These are phyloP conservation scores for Colletotrichum paranaense DNA, from an alignment of 2,329 filamentous ascomycete species.

Conservation along the genomic window DNA sequence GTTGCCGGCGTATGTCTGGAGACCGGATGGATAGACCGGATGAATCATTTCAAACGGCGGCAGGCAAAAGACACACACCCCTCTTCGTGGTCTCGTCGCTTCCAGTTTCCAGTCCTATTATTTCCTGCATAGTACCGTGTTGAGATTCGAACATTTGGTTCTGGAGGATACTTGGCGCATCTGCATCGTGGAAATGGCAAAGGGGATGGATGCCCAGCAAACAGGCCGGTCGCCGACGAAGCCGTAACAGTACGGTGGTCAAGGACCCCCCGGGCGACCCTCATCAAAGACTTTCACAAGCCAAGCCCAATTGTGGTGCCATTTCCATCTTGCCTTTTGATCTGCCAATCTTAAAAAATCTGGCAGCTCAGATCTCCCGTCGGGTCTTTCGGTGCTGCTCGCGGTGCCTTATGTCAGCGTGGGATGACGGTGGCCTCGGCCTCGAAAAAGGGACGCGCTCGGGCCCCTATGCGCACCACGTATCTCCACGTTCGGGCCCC, in stretches of 20 bases:
- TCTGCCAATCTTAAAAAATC: slow-evolving; percentile 24
- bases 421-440: slow-evolving; percentile 15
- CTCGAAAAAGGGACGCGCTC: slow-evolving; percentile 16
- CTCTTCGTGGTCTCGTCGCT: slow-evolving; percentile 6
- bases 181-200: not conserved
- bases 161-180: not conserved
- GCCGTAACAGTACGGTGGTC: not conserved
- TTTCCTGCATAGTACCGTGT: not conserved
- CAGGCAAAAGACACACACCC: not conserved
- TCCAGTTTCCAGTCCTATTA: not conserved
- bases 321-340: slow-evolving; percentile 17
- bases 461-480: slow-evolving; percentile 13
- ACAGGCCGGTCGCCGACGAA: not conserved
- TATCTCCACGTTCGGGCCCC: not conserved
- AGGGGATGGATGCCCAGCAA: not conserved
- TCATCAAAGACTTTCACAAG: not conserved
- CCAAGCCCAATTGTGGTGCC: slow-evolving; percentile 18
- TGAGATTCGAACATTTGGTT: not conserved
- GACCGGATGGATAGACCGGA: slow-evolving; percentile 2
- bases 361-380: slow-evolving; percentile 8
- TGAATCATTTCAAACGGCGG: slow-evolving; percentile 1
- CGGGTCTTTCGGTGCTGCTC: not conserved
- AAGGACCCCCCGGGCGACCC: slow-evolving; percentile 5
- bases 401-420: slow-evolving; percentile 29
- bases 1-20: not conserved